Evolutionary conservation across 768 basidiomycete species (phyloP), one percentile per base, ranked within the genome.

Genomic region (Pulveroboletus sp.): DNA sequence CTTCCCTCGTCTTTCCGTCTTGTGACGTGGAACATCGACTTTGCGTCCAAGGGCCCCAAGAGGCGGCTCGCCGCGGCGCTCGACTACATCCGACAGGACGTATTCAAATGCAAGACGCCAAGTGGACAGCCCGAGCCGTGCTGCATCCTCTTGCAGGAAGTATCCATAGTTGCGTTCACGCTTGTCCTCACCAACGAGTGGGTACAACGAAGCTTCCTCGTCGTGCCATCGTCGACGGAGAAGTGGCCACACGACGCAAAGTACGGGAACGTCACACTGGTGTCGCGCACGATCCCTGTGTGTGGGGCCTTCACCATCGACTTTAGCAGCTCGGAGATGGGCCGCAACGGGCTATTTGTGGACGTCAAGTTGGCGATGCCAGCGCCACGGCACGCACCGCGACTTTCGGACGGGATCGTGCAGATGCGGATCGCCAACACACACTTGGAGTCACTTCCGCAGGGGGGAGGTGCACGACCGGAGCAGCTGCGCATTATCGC

Each of bases 11-110:
- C 69, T 32, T 58, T 89, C 43, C 73, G 72, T 49, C 63, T 90
- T 43, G 64, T 89, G 53, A 81, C 85, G 27, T 90, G 87, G 87
- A 89, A 90, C 65, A 57, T 89, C 47, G 78, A 85, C 60, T 81
- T 77, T 60, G 55, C 61, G 36, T 66, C 67, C 14, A 55, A 62
- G 0, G 56, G 70, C 36, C 60, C 59, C 9, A 69, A 67, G 38
- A 70, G 70, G 49, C 79, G 87, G 7, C 70, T 85, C 31, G 52
- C 49, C 0, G 64, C 72, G 3, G 75, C 74, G 15, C 70, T 89
- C 49, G 68, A 75, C 12, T 73, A 86, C 61, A 73, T 89, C 54
- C 76, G 79, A 59, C 62, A 69, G 31, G 72, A 77, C 3, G 73
- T 82, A 4, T 73, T 88, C 54, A 56, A 61, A 42, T 78, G 77